phyloP scores from a whole-genome alignment of 1,139 yeast genomes.

The Chernovozyma aurita region DNA sequence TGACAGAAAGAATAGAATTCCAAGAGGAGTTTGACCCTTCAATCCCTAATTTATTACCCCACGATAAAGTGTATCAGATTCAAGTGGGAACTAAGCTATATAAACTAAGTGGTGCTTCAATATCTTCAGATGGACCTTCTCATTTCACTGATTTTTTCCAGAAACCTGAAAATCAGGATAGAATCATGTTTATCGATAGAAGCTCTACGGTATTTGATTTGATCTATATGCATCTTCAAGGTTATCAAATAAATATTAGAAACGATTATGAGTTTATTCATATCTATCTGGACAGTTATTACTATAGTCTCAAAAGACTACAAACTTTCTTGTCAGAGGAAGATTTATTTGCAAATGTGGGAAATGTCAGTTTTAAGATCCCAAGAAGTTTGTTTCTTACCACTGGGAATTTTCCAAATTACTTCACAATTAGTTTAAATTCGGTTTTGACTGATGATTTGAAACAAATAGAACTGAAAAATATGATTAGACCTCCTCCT shows the following conservation, averaged over 20 bases:
- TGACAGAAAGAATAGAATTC: slow-evolving; percentile 6
- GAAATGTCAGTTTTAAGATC: slow-evolving; percentile 56
- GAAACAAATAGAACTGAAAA: slow-evolving; percentile 29
- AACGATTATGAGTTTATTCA: slow-evolving; percentile 59
- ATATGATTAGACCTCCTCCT: slow-evolving; percentile 73
- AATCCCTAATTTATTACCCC: slow-evolving; percentile 59
- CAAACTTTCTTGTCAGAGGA: slow-evolving; percentile 45
- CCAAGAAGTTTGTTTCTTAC: slow-evolving; percentile 47
- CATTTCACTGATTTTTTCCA: slow-evolving; percentile 51
- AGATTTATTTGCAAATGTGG: slow-evolving; percentile 59
- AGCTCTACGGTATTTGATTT: slow-evolving; percentile 66
- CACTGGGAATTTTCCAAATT: slow-evolving; percentile 75
- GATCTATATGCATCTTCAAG: slow-evolving; percentile 72
- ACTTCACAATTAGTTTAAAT: slow-evolving; percentile 59
- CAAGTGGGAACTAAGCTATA: slow-evolving; percentile 67
- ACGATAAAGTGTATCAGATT: slow-evolving; percentile 61
- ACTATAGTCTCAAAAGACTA: slow-evolving; percentile 61
- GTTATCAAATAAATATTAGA: slow-evolving; percentile 58
- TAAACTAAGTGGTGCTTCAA: slow-evolving; percentile 71
- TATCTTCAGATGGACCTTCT: slow-evolving; percentile 75
- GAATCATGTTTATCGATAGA: slow-evolving; percentile 67
- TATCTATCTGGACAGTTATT: slow-evolving; percentile 68
- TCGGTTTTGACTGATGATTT: slow-evolving; percentile 46
- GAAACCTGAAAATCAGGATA: slow-evolving; percentile 31
- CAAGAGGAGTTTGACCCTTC: slow-evolving; percentile 37